Evolutionary conservation across 1,284 basidiomycete species (phyloP).

Genomic region (Ustilago shanxiensis): DNA sequence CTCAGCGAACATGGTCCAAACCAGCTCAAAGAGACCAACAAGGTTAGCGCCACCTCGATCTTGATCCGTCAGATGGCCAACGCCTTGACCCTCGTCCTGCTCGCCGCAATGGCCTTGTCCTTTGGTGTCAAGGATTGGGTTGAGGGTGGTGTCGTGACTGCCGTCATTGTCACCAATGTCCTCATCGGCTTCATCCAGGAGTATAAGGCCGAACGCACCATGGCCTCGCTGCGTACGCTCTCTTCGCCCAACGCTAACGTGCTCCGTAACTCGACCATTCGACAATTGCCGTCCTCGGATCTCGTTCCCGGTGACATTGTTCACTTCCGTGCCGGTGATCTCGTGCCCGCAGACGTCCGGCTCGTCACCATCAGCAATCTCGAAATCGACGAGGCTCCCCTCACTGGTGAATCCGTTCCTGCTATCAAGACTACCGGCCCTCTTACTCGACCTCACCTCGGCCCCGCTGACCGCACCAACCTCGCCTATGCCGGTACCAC

Average conservation of each 20-base stretch:
- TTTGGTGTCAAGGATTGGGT: constrained; percentile 75
- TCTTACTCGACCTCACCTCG: constrained; percentile 48
- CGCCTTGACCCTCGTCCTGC: constrained; percentile 68
- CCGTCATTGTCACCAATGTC: constrained; percentile 71
- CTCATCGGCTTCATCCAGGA: constrained; percentile 65
- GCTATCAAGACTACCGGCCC: constrained; percentile 55
- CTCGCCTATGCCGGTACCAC: constrained; percentile 59
- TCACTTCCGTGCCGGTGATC: constrained; percentile 60
- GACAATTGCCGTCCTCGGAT: constrained; percentile 33
- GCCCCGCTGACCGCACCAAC: constrained; percentile 61
- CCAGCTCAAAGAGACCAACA: constrained; percentile 56
- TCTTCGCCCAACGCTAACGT: constrained; percentile 62
- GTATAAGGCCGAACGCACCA: constrained; percentile 64
- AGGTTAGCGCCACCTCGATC: constrained; percentile 58
- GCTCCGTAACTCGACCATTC: constrained; percentile 43
- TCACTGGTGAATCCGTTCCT: constrained; percentile 64
- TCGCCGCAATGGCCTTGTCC: constrained; percentile 76
- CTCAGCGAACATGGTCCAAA: constrained; percentile 53
- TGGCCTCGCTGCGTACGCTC: constrained; percentile 62
- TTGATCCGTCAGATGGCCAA: constrained; percentile 64
- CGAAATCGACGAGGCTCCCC: constrained; percentile 64
- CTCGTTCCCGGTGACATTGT: constrained; percentile 74
- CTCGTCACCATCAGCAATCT: constrained; percentile 59
- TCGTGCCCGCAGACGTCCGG: constrained; percentile 63
- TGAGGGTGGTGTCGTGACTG: constrained; percentile 78